Percentiles rank a stretch among this genome's conserved stretches.
Evolutionary conservation across 2,329 filamentous ascomycete genomes (phyloP).

Genomic region (Hypoxylon sp.): DNA sequence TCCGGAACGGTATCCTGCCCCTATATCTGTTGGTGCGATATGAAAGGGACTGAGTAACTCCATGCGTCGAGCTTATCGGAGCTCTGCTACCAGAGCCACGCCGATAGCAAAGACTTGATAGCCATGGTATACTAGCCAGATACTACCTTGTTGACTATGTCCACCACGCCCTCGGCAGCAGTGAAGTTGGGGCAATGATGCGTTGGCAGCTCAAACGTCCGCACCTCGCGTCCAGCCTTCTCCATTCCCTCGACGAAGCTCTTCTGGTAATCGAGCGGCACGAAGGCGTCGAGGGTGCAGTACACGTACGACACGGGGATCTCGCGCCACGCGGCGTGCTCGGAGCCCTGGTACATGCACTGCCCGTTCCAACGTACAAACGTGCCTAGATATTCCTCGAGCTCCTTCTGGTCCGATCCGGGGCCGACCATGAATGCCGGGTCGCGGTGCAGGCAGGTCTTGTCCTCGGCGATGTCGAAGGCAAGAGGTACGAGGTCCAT

Average conservation of each 20-base stretch:
- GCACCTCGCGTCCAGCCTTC: constrained; percentile 8
- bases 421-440: constrained; percentile 6
- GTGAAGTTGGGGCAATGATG: background rate
- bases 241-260: constrained; percentile 15
- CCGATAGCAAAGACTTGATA: no score
- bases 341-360: constrained; percentile 24
- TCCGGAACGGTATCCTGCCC: no score
- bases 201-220: constrained; percentile 19
- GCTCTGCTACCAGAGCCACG: no score
- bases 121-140: no score
- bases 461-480: constrained; percentile 16
- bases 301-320: constrained; percentile 27
- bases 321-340: constrained; percentile 21
- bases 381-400: constrained; percentile 10
- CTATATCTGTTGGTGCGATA: no score
- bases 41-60: no score
- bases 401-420: constrained; percentile 8
- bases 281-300: constrained; percentile 13
- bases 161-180: background rate
- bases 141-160: background rate
- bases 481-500: constrained; percentile 3
- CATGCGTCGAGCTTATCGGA: no score
- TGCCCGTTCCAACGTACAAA: constrained; percentile 31
- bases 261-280: constrained; percentile 25
- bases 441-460: background rate